Evolutionary conservation across 192 early-diverging fungal species (phyloP).

Genomic region (Coemansia sp.): DNA sequence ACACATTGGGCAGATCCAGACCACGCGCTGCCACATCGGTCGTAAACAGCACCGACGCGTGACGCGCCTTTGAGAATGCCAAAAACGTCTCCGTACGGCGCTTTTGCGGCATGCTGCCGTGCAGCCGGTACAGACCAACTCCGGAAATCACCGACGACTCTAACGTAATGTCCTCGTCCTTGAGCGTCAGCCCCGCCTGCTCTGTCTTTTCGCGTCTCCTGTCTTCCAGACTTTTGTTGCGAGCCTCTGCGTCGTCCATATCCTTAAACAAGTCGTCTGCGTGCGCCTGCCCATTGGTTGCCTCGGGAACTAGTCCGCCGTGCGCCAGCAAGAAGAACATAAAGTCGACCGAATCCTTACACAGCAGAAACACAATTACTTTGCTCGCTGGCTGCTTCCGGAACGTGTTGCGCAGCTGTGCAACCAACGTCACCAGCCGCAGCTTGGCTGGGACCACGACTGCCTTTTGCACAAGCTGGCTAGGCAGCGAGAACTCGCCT

Average conservation of each 20-base stretch:
- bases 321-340: constrained; percentile 82
- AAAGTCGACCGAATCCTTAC: constrained; percentile 94
- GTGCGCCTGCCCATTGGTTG: constrained; percentile 49
- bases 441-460: constrained; percentile 88
- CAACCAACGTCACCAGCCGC: constrained; percentile 81
- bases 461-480: constrained; percentile 85
- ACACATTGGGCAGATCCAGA: constrained; percentile 92
- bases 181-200: constrained; percentile 27
- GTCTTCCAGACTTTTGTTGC: neutral
- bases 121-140: constrained; percentile 76
- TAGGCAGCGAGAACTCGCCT: constrained; percentile 67
- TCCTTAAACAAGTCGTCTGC: constrained; percentile 55
- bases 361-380: constrained; percentile 92
- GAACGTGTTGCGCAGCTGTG: constrained; percentile 66
- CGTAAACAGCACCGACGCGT: constrained; percentile 81
- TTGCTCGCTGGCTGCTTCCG: constrained; percentile 36
- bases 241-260: constrained; percentile 12
- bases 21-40: constrained; percentile 98
- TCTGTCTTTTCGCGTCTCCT: constrained; percentile 10
- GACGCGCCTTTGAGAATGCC: constrained; percentile 61
- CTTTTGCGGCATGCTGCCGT: constrained; percentile 84
- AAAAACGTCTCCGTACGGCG: constrained; percentile 74
- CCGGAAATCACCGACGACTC: constrained; percentile 65
- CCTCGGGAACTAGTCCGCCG: constrained; percentile 37
- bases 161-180: constrained; percentile 45